Evolutionary conservation across 768 basidiomycete species (phyloP), one percentile per base, ranked within the genome.

Genomic region (Rhizopogon sp.): DNA sequence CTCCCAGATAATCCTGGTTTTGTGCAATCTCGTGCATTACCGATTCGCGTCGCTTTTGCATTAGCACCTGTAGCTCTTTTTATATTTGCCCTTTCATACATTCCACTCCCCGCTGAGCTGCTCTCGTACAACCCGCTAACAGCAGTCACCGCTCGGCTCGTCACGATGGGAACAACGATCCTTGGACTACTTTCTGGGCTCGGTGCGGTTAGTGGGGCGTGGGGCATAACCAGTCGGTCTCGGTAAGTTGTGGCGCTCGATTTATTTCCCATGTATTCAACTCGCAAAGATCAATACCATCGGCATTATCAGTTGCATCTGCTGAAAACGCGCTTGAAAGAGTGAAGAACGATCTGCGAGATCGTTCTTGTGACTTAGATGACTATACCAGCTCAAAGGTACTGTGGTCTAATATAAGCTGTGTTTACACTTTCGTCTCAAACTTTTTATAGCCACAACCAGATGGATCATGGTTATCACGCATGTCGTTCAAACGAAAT

Each of bases 101-200:
- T 90, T 35, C 88, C 89, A 3, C 75, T 91, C 13, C 89, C 88
- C 5, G 57, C 68, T 17, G 76, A 75, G n/a, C 65, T 82, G 5
- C 56, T 62, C 60, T 63, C 70, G 6, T 64, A 73, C 42, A 75
- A 79, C 52, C 64, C 73, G 2, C 70, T 78, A 25, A 79, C 78
- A 8, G 72, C 81, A 1, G 74, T 79, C 0, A 72, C 85, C 2
- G 73, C 86, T 2, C 80, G 90, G 10, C 76, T 92, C 13, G 80
- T 87, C 17, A 86, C 91, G 17, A 69, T 93, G 20, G 91, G 91
- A 2, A 91, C 86, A 0, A 75, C 85, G 31, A 79, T 91, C 54
- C 82, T 93, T n/a, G 91, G 91, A 5, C 64, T 84, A 3, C 74
- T 93, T 5, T 90, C 90, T 0, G 91, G 91, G 0, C 87, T 90